These are phyloP conservation scores for Xerophyta viscosa DNA, from an alignment of 106 monocot species.

Conservation along the genomic window DNA sequence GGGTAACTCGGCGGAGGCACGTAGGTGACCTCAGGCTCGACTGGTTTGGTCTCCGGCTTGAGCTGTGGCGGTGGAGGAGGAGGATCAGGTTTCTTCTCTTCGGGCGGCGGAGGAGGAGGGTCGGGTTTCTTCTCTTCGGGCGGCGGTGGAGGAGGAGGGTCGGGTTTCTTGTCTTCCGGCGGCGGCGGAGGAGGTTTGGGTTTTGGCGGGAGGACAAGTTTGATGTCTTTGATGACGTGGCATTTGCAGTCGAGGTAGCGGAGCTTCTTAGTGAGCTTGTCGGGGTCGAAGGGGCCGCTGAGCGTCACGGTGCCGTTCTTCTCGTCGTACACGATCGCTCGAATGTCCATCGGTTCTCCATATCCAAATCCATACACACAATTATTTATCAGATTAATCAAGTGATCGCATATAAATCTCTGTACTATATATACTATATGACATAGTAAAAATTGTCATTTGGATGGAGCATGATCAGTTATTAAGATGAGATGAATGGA, in stretches of 20 bases:
- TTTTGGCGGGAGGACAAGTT: conserved; percentile 8
- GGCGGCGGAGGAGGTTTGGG: conserved; percentile 5
- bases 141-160: background rate
- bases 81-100: background rate
- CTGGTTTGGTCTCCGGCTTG: background rate
- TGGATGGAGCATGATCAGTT: background rate
- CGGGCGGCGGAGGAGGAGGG: conserved; percentile 16
- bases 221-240: conserved; percentile 50
- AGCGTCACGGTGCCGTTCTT: conserved; percentile 34
- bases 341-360: conserved; percentile 24
- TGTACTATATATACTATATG: conserved; percentile 13
- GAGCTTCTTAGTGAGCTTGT: conserved; percentile 36
- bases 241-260: conserved; percentile 43
- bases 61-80: conserved; percentile 14
- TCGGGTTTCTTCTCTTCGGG: background rate
- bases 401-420: background rate
- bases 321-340: conserved; percentile 34
- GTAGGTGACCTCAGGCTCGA: no score
- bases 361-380: no score
- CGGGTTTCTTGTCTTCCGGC: background rate
- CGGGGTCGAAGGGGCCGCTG: conserved; percentile 31
- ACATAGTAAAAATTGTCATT: conserved; percentile 23
- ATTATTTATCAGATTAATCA: no score
- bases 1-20: background rate
- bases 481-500: background rate